Evolutionary conservation across 495 filamentous ascomycete genomes (phyloP), one percentile per base, ranked within the genome.

Genomic region (Penicillium waksmanii): DNA sequence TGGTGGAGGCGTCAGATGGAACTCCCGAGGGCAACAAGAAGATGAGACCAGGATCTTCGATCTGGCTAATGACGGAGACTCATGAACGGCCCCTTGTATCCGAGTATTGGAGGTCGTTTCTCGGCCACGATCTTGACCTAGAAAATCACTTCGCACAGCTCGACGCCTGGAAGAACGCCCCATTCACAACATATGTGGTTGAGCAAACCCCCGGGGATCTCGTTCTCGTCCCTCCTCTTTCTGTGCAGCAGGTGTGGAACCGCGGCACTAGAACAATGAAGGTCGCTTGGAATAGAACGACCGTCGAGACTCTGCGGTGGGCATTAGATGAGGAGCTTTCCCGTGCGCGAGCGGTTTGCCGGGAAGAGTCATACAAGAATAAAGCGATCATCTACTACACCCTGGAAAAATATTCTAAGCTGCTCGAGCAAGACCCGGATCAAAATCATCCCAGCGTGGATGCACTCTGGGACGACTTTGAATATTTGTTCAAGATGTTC

Each of bases 201-300:
- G 92, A 98, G 66, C 95, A 98, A 69, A 89, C 80, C 53, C 84
- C 87, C n/a, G 95, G 95, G 8, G 95, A 98, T 69, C 94, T 97
- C 68, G 93, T 98, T 51, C 82, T 98, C 1, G 88, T 98, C 18
- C 95, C 95, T n/a, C 93, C 95, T 7, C 76, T 98, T 7, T 94
- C 93, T n/a, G 92, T 94, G 0, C 95, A 98, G 67, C 95, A 98
- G 67, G 95, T 98, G 21, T 98, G 95, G 95, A 98, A 98, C 66
- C 86, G 95, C 49, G 95, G 95, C 8, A 96, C 92, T 11, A 80
- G 92, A 40, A 98, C 94, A 0, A 90, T 97, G 83, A 98, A 98
- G 71, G 92, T 93, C 21, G 95, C 95, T 6, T 98, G 95, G 95
- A 98, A 98, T 72, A 81, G 95, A n/a, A 97, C 90, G 0, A 98